Conservation (phyloP, 164 flowering plant genomes). For the Sextonia rubra region DNA sequence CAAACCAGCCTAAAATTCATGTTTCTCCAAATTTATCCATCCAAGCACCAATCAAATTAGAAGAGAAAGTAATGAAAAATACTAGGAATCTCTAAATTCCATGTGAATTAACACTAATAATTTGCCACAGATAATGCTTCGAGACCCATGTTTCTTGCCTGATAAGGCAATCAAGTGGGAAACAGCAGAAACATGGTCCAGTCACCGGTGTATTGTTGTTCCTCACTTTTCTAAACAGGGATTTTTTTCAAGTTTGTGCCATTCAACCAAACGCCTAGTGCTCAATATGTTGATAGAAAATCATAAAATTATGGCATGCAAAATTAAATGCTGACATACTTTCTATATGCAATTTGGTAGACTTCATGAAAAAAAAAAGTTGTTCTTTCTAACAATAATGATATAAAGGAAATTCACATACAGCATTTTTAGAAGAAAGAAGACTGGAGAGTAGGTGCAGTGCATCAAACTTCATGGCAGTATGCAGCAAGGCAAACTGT, state of each 20-base stretch:
- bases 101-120: no score
- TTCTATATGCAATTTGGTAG: neutral
- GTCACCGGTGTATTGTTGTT: neutral
- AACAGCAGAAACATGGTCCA: neutral
- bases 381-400: neutral
- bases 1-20: neutral
- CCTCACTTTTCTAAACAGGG: neutral
- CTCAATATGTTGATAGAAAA: neutral
- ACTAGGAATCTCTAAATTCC: no score
- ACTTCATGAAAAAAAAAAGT: neutral
- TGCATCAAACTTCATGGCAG: conserved; percentile 74
- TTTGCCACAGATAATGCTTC: neutral
- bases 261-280: neutral
- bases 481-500: conserved; percentile 75
- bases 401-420: conserved; percentile 27
- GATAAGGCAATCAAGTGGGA: neutral
- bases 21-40: neutral
- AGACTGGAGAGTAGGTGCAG: conserved; percentile 63
- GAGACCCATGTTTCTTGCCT: neutral
- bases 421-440: conserved; percentile 58
- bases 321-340: neutral
- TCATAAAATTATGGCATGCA: neutral
- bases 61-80: no score
- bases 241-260: neutral
- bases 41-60: neutral